These are phyloP conservation scores for Penicillium sp. DNA, from an alignment of 2,329 filamentous ascomycete species.

Conservation along the genomic window DNA sequence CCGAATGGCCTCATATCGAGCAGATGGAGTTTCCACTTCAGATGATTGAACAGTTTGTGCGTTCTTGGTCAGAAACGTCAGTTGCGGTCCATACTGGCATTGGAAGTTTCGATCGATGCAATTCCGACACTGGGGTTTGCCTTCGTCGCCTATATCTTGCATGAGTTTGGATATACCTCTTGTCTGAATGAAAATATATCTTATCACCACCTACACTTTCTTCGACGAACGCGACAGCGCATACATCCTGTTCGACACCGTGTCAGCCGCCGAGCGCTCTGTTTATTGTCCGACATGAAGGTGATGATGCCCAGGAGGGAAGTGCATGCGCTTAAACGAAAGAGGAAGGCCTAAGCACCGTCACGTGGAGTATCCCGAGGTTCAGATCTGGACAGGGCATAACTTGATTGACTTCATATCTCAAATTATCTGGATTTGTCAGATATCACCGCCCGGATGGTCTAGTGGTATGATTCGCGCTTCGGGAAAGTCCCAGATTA, in stretches of 20 bases:
- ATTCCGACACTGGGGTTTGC: conserved; percentile 52
- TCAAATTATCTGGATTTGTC: not conserved
- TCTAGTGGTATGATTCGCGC: not conserved
- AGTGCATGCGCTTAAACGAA: conserved; percentile 2
- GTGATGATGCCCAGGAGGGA: not conserved
- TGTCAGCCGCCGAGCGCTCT: conserved; percentile 13
- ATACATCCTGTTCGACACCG: conserved; percentile 48
- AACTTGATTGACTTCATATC: accelerated
- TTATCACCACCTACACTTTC: conserved; percentile 45
- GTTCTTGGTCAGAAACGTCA: conserved; percentile 54
- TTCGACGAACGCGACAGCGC: conserved; percentile 50
- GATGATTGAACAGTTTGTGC: conserved; percentile 40
- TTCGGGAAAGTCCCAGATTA: not conserved
- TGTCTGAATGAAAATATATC: not conserved
- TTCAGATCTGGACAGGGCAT: too few relatives aligned
- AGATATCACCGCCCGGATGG: not conserved
- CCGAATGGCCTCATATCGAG: conserved; percentile 22
- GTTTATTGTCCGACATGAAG: conserved; percentile 13
- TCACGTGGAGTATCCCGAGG: conserved; percentile 5
- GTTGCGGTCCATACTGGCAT: conserved; percentile 51
- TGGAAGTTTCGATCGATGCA: conserved; percentile 50
- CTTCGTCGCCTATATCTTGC: conserved; percentile 50
- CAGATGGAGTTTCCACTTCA: conserved; percentile 9
- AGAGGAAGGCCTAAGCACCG: conserved; percentile 20
- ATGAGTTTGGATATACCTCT: not conserved